Percentiles rank a stretch among this genome's conserved stretches.
Conservation (phyloP, 1,284 basidiomycete genomes). For the Ustanciosporium gigantosporum region DNA sequence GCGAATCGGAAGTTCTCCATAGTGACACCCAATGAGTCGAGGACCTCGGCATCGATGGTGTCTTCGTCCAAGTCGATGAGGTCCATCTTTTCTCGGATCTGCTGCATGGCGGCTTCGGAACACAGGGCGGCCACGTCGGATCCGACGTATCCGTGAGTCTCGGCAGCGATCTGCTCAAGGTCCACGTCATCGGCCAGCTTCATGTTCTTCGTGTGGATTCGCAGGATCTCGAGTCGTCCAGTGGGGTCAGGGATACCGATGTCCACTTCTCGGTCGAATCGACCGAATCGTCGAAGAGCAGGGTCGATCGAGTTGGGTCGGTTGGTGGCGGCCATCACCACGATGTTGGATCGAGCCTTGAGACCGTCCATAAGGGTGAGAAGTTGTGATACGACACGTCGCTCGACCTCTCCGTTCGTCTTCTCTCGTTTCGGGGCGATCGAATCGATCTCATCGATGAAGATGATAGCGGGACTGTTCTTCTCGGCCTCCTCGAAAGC, state of each 20-base stretch:
- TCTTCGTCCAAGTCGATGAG: conserved; percentile 78
- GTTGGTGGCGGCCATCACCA: conserved; percentile 99
- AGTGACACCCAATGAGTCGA: conserved; percentile 91
- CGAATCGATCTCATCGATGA: conserved; percentile 98
- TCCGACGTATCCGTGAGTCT: conserved; percentile 98
- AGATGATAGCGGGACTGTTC: conserved; percentile 99
- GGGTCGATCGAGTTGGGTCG: conserved; percentile 98
- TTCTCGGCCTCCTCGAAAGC: conserved; percentile 99
- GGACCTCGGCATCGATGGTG: conserved; percentile 94
- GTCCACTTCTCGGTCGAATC: conserved; percentile 98
- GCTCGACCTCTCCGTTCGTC: conserved; percentile 99
- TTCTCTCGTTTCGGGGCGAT: conserved; percentile 99
- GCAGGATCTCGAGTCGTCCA: conserved; percentile 94
- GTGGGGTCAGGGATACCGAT: conserved; percentile 99
- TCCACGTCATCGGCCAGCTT: conserved; percentile 97
- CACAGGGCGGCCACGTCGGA: conserved; percentile 95
- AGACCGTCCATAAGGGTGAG: conserved; percentile 98
- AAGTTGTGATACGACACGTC: conserved; percentile 96
- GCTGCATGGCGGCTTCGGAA: conserved; percentile 97
- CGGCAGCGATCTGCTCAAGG: conserved; percentile 93
- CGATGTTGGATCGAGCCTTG: conserved; percentile 96
- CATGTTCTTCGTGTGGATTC: conserved; percentile 99
- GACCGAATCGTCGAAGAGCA: conserved; percentile 94
- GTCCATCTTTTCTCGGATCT: conserved; percentile 98
- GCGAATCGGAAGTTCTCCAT: conserved; percentile 99